phyloP scores from a whole-genome alignment of 441 rosid species.

The Bocquillonia castaneifolia region DNA sequence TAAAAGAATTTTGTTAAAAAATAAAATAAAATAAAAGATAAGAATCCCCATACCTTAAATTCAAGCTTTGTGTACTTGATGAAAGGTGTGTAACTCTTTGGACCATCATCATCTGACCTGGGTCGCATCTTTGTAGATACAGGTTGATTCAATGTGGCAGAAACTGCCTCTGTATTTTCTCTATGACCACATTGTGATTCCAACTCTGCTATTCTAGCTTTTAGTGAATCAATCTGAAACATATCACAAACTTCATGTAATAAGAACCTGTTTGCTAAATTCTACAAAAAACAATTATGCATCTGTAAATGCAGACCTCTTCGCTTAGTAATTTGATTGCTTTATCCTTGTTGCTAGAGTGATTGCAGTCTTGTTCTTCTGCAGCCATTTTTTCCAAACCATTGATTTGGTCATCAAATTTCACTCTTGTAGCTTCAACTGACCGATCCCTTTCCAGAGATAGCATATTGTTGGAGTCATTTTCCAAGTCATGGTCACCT shows the following conservation, averaged over 20 bases:
- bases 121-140: constrained; percentile 25
- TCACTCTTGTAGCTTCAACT: constrained; percentile 31
- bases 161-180: constrained; percentile 31
- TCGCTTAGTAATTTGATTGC: constrained; percentile 43
- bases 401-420: constrained; percentile 24
- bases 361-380: constrained; percentile 29
- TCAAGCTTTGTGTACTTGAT: constrained; percentile 85
- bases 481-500: constrained; percentile 26
- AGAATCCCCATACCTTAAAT: constrained; percentile 54
- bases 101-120: constrained; percentile 32
- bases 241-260: not conserved
- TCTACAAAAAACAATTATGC: not conserved
- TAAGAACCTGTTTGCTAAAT: not conserved
- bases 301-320: constrained; percentile 49
- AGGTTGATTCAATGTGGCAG: constrained; percentile 24
- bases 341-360: constrained; percentile 32
- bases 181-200: constrained; percentile 37
- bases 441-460: constrained; percentile 27
- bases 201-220: constrained; percentile 62
- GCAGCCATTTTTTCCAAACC: constrained; percentile 28
- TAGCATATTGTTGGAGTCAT: constrained; percentile 24
- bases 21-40: not conserved
- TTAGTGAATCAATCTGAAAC: constrained; percentile 59
- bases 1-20: too few relatives aligned
- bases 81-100: constrained; percentile 58